Evolutionary conservation across 2,329 filamentous ascomycete genomes (phyloP).

Genomic region (Talaromyces atroroseus): DNA sequence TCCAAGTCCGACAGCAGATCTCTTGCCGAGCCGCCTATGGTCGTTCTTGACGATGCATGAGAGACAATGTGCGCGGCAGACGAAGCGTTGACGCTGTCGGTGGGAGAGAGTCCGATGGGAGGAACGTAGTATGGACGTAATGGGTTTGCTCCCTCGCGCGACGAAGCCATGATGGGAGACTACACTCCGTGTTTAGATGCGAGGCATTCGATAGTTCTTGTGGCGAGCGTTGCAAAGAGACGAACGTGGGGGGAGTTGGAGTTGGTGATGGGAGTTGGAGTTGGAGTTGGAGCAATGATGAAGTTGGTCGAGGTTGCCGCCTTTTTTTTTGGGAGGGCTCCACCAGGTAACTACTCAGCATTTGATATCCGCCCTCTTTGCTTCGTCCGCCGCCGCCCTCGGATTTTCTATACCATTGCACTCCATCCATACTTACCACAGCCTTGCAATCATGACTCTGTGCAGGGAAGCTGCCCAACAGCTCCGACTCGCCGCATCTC

Average conservation of each 20-base stretch:
- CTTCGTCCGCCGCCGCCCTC: neutral
- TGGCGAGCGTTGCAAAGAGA: too few relatives aligned
- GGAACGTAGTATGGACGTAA: constrained; percentile 59
- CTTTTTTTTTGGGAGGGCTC: neutral
- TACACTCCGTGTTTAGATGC: neutral
- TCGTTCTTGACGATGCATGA: constrained; percentile 42
- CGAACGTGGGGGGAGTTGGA: too few relatives aligned
- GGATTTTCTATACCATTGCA: neutral
- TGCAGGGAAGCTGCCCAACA: constrained; percentile 30
- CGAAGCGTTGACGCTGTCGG: constrained; percentile 31
- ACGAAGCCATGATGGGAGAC: constrained; percentile 15
- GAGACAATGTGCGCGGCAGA: constrained; percentile 26
- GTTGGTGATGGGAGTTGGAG: too few relatives aligned
- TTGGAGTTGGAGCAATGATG: neutral
- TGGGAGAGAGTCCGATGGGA: constrained; percentile 56
- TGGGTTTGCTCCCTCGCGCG: constrained; percentile 44
- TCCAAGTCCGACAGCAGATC: constrained; percentile 86
- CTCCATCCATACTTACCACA: neutral
- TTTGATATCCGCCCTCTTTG: neutral
- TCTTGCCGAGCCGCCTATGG: constrained; percentile 62
- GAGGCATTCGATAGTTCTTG: neutral
- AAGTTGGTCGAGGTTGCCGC: neutral
- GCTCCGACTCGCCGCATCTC: constrained; percentile 48
- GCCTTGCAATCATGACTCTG: constrained; percentile 24
- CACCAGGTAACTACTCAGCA: constrained; percentile 5